Evolutionary conservation across 1,284 basidiomycete species (phyloP).

Genomic region (Cryptococcus hybrid): DNA sequence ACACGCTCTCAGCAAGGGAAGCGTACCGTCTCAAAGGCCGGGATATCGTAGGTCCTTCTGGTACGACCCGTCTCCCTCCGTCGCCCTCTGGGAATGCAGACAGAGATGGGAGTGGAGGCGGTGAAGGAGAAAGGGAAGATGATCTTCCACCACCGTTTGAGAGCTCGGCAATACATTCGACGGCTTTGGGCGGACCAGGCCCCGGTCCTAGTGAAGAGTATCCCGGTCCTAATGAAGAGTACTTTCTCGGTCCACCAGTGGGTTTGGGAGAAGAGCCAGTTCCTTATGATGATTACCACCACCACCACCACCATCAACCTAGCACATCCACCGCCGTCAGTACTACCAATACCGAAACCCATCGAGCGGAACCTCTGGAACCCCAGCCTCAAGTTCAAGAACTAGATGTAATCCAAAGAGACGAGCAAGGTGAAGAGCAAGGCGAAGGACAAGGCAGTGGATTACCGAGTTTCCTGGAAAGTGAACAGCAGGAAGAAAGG

Average conservation of each 20-base stretch:
- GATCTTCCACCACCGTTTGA: slow-evolving; percentile 44
- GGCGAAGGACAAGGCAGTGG: slow-evolving; percentile 3
- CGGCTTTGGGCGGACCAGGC: neutral
- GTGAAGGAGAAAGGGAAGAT: neutral
- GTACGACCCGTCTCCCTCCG: slow-evolving; percentile 20
- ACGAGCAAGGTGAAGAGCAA: neutral
- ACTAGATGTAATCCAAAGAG: too few relatives aligned
- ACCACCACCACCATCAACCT: neutral
- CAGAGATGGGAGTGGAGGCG: slow-evolving; percentile 5
- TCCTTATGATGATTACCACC: neutral
- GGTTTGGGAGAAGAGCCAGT: too few relatives aligned
- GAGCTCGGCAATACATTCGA: neutral
- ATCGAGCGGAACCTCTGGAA: too few relatives aligned
- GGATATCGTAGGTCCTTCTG: slow-evolving; percentile 43
- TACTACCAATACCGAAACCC: too few relatives aligned
- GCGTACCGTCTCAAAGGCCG: slow-evolving; percentile 48
- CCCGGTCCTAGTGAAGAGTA: neutral
- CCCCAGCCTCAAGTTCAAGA: too few relatives aligned
- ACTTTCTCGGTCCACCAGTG: too few relatives aligned
- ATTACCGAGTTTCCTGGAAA: slow-evolving; percentile 42
- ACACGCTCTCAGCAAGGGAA: slow-evolving; percentile 17
- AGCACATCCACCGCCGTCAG: too few relatives aligned
- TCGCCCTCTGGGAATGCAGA: too few relatives aligned
- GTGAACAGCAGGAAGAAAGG: slow-evolving; percentile 27
- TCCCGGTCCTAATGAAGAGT: too few relatives aligned